Base-by-base conservation (phyloP, 2,329 filamentous ascomycete genomes). In the Aspergillus sp. region DNA sequence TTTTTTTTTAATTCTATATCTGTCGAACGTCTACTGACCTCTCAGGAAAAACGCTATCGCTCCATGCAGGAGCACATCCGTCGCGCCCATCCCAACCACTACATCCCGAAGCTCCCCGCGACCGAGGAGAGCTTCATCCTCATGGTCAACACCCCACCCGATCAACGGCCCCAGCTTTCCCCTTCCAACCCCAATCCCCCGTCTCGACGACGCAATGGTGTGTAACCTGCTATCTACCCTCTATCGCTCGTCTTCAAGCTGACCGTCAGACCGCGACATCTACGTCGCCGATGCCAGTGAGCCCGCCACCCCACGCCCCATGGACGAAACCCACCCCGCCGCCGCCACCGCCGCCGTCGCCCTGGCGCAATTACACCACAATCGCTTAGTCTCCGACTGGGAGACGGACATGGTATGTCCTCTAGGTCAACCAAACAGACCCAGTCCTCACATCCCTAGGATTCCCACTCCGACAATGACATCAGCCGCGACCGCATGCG, bases 41-140 rank as follows among this genome's bases (percentile, higher is more conserved):
- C 61, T 72, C 75, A 95, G 90, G 90, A 95, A 79, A 95, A 95
- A 76, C 84, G 90, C 63, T 99, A 92, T 78, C 91, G 94, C 73
- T 97, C 93, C 58, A 97, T 99, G 90, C 94, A 97, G 76, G 94
- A 99, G 82, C 94, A 99, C 70, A 97, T 99, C 67, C 90, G 94
- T 66, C 87, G 94, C 73, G 93, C 94, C 62, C 94, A 99, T 72
- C 93, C 93, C 56, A 91, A 95, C 72, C 88, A 96, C 73, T 97
- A 97, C 77, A 95, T 99, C 65, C 87, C 94, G 46, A 96, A 97
- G 82, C 88, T 97, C 64, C 93, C 94, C 61, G 94, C 94, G 45
- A 99, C 93, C 63, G 93, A 96, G 74, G 93, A 97, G 76, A 96
- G 91, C 85, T 96, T 99, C 75, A 79, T 89, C 67, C 81, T 96